Percentiles rank a stretch among this genome's conserved stretches.
Evolutionary conservation across 1,284 basidiomycete genomes (phyloP).

Genomic region (Marasmius oreades): DNA sequence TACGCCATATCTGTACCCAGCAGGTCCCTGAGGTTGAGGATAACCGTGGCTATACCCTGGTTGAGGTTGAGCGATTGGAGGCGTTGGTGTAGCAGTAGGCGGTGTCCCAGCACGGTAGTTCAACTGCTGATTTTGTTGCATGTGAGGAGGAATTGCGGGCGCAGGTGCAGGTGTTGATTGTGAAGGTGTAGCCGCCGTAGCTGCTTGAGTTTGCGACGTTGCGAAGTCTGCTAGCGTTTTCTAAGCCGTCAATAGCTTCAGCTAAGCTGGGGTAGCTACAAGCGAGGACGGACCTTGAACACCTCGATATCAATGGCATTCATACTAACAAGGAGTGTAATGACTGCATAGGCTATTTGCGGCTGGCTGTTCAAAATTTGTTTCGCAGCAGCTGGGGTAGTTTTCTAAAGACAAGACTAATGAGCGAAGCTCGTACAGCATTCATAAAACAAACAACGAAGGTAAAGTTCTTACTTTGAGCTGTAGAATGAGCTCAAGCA

Average conservation of each 20-base stretch:
- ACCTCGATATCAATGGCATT: conserved; percentile 70
- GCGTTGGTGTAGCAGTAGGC: conserved; percentile 21
- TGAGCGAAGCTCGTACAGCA: background rate
- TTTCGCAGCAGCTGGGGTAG: conserved; percentile 64
- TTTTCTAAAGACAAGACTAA: conserved; percentile 48
- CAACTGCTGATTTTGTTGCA: conserved; percentile 29
- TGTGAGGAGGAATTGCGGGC: conserved; percentile 44
- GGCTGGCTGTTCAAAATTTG: conserved; percentile 68
- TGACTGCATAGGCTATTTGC: conserved; percentile 70
- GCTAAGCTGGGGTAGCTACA: background rate
- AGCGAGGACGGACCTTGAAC: conserved; percentile 43
- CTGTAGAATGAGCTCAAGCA: conserved; percentile 63
- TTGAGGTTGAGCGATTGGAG: conserved; percentile 24
- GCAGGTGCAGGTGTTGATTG: conserved; percentile 21
- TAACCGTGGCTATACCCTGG: conserved; percentile 13
- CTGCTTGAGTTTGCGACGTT: conserved; percentile 12
- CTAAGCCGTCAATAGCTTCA: conserved; percentile 16
- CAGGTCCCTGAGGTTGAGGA: conserved; percentile 7
- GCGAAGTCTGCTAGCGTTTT: conserved; percentile 33
- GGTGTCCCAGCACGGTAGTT: conserved; percentile 45
- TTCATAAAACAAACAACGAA: background rate
- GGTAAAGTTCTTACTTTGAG: conserved; percentile 47
- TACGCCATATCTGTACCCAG: background rate
- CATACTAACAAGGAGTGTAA: conserved; percentile 72
- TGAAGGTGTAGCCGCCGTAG: conserved; percentile 21